phyloP scores from a whole-genome alignment of 306 rosid species.

The Cucumis melo region DNA sequence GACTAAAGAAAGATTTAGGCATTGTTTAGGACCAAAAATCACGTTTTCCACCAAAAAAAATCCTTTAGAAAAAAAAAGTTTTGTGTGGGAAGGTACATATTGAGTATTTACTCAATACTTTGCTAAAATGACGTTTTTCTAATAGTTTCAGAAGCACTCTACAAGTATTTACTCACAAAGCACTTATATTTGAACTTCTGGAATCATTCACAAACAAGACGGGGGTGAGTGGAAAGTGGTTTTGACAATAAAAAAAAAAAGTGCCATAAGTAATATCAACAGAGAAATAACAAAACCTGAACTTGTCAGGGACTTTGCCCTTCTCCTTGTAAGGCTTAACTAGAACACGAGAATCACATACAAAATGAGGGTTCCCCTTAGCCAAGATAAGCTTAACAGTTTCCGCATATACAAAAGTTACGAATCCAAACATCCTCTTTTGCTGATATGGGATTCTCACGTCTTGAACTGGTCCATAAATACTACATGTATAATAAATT shows the following conservation, averaged over 20 bases:
- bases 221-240: too few relatives aligned
- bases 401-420: slow-evolving; percentile 78
- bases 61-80: too few relatives aligned
- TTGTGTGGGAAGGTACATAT: too few relatives aligned
- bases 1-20: not conserved
- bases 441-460: slow-evolving; percentile 99
- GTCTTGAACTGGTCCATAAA: slow-evolving; percentile 94
- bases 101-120: too few relatives aligned
- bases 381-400: slow-evolving; percentile 87
- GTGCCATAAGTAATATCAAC: too few relatives aligned
- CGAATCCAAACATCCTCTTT: slow-evolving; percentile 96
- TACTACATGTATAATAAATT: slow-evolving; percentile 22
- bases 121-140: not conserved
- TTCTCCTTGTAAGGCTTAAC: slow-evolving; percentile 99
- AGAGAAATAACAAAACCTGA: slow-evolving; percentile 21
- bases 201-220: too few relatives aligned
- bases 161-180: not conserved
- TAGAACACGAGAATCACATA: slow-evolving; percentile 93
- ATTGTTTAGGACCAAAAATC: too few relatives aligned
- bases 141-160: not conserved
- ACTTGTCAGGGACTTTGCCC: slow-evolving; percentile 96
- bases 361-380: slow-evolving; percentile 95
- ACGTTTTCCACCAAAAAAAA: too few relatives aligned
- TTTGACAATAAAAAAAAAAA: too few relatives aligned
- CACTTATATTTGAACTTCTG: not conserved